Evolutionary conservation across 2,329 filamentous ascomycete species (phyloP).

Genomic region (Alternaria dauci): DNA sequence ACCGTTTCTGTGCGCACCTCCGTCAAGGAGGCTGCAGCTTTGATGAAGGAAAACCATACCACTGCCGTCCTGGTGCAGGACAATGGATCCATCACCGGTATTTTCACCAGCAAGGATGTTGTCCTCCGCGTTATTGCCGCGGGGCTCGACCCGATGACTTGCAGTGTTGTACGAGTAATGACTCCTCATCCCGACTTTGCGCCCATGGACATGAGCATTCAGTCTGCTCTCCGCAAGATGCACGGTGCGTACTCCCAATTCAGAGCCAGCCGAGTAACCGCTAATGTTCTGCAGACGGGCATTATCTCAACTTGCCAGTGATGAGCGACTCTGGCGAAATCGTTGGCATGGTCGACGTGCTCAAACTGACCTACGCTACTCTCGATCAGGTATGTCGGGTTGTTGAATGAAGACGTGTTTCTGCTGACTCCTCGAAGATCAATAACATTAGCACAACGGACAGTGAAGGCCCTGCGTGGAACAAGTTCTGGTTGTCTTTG

Average conservation of each 20-base stretch:
- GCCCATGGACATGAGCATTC: conserved; percentile 98
- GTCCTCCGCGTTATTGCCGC: conserved; percentile 97
- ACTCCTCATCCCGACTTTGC: conserved; percentile 99
- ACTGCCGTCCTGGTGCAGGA: conserved; percentile 96
- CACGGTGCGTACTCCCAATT: conserved; percentile 72
- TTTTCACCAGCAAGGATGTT: conserved; percentile 99
- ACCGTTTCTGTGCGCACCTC: conserved; percentile 96
- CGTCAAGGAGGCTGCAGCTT: conserved; percentile 89
- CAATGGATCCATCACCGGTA: conserved; percentile 95
- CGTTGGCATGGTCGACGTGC: conserved; percentile 98
- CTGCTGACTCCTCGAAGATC: conserved; percentile 57
- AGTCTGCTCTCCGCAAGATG: conserved; percentile 98
- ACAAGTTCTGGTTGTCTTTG: conserved; percentile 99
- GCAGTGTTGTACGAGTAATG: conserved; percentile 98
- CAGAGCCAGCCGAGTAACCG: background rate
- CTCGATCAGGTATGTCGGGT: conserved; percentile 79
- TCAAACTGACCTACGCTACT: conserved; percentile 97
- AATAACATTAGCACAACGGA: conserved; percentile 92
- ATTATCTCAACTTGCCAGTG: conserved; percentile 96
- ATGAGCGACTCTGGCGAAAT: conserved; percentile 99
- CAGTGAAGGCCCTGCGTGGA: conserved; percentile 96
- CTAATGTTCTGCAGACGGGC: conserved; percentile 73
- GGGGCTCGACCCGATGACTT: conserved; percentile 90
- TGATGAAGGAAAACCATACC: conserved; percentile 99
- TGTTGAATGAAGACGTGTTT: background rate